A percentile compares a stretch with the other conserved stretches of the same genome.
These are phyloP conservation scores for Neurospora hispaniola DNA, from an alignment of 495 filamentous ascomycete genomes.

Conservation along the genomic window DNA sequence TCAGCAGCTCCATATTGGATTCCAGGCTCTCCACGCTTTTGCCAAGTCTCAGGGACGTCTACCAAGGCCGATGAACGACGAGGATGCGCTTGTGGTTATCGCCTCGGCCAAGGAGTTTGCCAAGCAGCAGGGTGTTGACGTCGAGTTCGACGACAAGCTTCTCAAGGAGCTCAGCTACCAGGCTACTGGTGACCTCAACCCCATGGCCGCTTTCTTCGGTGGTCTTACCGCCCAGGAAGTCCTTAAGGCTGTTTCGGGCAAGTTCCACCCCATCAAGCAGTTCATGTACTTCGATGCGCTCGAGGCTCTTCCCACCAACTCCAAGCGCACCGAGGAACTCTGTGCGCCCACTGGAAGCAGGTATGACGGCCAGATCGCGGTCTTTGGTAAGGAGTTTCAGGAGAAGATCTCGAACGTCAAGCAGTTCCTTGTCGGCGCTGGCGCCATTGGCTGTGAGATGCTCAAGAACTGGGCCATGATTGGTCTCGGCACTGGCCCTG, in stretches of 20 bases:
- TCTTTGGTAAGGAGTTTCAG: slow-evolving; percentile 89
- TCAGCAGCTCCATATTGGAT: slow-evolving; percentile 79
- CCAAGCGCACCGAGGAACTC: slow-evolving; percentile 66
- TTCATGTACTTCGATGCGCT: slow-evolving; percentile 97
- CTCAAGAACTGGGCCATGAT: slow-evolving; percentile 99
- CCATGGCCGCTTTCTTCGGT: slow-evolving; percentile 92
- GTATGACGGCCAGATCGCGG: slow-evolving; percentile 95
- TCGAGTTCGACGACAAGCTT: slow-evolving; percentile 86
- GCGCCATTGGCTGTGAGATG: slow-evolving; percentile 98
- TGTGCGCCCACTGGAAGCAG: slow-evolving; percentile 75
- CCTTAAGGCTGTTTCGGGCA: slow-evolving; percentile 93
- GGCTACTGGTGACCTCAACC: slow-evolving; percentile 81
- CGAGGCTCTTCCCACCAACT: slow-evolving; percentile 74
- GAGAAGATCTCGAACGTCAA: slow-evolving; percentile 82
- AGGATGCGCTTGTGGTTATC: slow-evolving; percentile 69
- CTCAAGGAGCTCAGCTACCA: slow-evolving; percentile 92
- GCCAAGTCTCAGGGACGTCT: slow-evolving; percentile 58
- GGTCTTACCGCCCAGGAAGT: slow-evolving; percentile 94
- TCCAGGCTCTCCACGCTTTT: slow-evolving; percentile 87
- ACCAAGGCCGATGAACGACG: slow-evolving; percentile 71
- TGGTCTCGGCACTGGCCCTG: slow-evolving; percentile 77
- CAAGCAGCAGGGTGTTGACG: slow-evolving; percentile 53
- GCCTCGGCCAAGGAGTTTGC: slow-evolving; percentile 62
- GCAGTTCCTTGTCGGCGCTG: slow-evolving; percentile 91
- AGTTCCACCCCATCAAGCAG: slow-evolving; percentile 87